A percentile compares a stretch with the other conserved stretches of the same genome.
phyloP scores from a whole-genome alignment of 2,329 filamentous ascomycete species.

The Sporothrix brasiliensis region DNA sequence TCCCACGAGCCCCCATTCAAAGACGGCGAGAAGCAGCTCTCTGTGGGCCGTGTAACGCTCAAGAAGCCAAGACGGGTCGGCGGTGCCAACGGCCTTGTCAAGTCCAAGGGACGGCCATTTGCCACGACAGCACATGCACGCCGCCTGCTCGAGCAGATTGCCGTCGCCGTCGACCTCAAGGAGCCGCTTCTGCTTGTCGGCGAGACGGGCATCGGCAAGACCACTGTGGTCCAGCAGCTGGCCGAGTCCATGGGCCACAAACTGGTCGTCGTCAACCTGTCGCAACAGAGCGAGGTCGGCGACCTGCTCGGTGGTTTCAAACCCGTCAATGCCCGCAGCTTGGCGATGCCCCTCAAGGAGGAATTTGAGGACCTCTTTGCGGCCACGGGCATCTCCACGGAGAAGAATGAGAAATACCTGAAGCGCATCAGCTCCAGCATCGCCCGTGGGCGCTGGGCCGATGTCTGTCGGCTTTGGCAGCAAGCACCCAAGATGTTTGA shows the following conservation, averaged over 20 bases:
- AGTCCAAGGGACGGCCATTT: constrained; percentile 67
- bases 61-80: constrained; percentile 56
- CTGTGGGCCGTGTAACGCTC: constrained; percentile 68
- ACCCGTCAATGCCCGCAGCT: constrained; percentile 83
- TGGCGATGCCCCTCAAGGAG: constrained; percentile 88
- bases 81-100: constrained; percentile 35
- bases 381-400: constrained; percentile 79
- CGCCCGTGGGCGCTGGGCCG: constrained; percentile 82
- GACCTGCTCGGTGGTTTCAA: constrained; percentile 96
- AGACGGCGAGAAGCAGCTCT: constrained; percentile 60
- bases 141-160: constrained; percentile 83
- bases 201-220: constrained; percentile 98
- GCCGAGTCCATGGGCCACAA: constrained; percentile 82
- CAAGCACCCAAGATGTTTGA: constrained; percentile 88
- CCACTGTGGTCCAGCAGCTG: constrained; percentile 90
- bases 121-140: constrained; percentile 86
- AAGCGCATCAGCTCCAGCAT: constrained; percentile 78
- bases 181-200: constrained; percentile 95
- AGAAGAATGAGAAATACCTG: constrained; percentile 85
- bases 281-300: constrained; percentile 96
- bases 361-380: constrained; percentile 90
- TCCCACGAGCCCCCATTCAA: constrained; percentile 72
- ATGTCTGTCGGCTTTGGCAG: constrained; percentile 81
- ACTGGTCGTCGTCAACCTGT: constrained; percentile 90
- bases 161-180: constrained; percentile 76